phyloP scores from a whole-genome alignment of 1,284 basidiomycete species.

The Exobasidium rhododendri region DNA sequence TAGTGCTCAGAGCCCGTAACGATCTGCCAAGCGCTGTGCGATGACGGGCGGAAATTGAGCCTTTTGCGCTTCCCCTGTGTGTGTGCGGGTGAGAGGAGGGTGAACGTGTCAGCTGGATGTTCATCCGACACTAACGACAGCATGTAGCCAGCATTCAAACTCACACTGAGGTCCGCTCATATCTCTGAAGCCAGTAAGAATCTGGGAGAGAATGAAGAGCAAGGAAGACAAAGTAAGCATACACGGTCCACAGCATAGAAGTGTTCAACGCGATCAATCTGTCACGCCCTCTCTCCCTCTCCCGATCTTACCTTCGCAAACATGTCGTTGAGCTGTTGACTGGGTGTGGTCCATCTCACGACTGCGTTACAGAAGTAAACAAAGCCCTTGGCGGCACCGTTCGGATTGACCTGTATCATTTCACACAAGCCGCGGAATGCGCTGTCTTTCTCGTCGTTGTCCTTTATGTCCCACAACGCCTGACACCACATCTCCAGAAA shows the following conservation, averaged over 20 bases:
- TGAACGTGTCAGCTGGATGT: background rate
- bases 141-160: background rate
- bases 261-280: background rate
- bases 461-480: conserved; percentile 94
- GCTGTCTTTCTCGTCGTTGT: conserved; percentile 99
- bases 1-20: conserved; percentile 28
- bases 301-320: conserved; percentile 19
- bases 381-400: conserved; percentile 37
- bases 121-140: too few species aligned
- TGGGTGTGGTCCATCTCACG: conserved; percentile 50
- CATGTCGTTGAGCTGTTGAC: conserved; percentile 42
- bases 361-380: conserved; percentile 55
- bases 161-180: conserved; percentile 64
- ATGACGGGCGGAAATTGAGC: conserved; percentile 47
- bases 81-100: too few species aligned
- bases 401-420: conserved; percentile 66
- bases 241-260: too few species aligned
- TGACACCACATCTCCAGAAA: conserved; percentile 97
- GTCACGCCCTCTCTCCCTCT: background rate
- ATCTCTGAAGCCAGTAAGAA: conserved; percentile 78
- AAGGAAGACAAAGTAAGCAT: conserved; percentile 34
- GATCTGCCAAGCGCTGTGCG: conserved; percentile 40
- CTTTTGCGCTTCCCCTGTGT: conserved; percentile 38
- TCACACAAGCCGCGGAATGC: conserved; percentile 97
- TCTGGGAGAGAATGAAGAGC: conserved; percentile 28